A percentile compares a stretch with the other conserved stretches of the same genome.
Conservation (phyloP, 1,139 yeast species). For the Taphrina sp. region DNA sequence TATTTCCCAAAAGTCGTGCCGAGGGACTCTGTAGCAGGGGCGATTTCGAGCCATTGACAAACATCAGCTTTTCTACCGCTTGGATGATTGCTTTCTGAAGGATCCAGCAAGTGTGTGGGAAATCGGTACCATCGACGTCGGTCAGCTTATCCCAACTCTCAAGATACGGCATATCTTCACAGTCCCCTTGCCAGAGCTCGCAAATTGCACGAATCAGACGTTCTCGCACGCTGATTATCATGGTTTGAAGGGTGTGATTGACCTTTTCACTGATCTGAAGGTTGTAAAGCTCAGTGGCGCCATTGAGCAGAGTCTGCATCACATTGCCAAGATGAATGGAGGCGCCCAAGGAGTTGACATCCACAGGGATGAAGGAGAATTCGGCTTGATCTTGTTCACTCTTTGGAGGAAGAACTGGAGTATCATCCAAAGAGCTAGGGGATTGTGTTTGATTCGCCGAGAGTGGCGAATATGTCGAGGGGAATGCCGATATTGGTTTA, state of each 20-base stretch:
- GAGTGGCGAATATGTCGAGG: conserved; percentile 14
- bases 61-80: conserved; percentile 42
- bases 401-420: conserved; percentile 15
- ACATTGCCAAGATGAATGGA: conserved; percentile 52
- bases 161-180: conserved; percentile 14
- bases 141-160: conserved; percentile 10
- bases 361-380: conserved; percentile 56
- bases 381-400: conserved; percentile 4
- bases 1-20: conserved; percentile 49
- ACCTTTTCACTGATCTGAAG: conserved; percentile 48
- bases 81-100: conserved; percentile 42
- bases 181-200: conserved; percentile 49
- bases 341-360: conserved; percentile 59
- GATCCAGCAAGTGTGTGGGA: conserved; percentile 38
- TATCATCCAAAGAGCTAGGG: background rate
- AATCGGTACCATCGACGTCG: conserved; percentile 39
- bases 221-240: conserved; percentile 47
- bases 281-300: conserved; percentile 51
- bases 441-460: background rate
- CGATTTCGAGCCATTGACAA: conserved; percentile 40
- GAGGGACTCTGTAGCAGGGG: conserved; percentile 52
- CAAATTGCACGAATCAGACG: conserved; percentile 52
- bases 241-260: conserved; percentile 46
- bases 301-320: conserved; percentile 46
- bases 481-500: conserved; percentile 12